phyloP scores from a whole-genome alignment of 768 basidiomycete genomes.

The Pleurotus cornucopiae region DNA sequence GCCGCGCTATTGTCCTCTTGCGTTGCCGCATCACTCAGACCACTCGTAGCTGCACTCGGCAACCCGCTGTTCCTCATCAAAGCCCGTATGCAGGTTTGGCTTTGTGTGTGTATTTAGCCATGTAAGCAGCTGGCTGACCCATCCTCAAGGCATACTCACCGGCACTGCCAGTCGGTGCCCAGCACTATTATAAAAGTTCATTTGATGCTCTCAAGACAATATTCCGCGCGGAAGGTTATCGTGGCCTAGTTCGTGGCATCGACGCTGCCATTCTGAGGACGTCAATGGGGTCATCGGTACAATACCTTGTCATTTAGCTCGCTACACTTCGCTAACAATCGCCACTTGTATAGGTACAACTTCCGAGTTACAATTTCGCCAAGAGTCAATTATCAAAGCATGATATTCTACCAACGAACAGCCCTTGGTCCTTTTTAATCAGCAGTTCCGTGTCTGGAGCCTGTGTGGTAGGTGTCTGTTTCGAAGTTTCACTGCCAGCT shows the following conservation, averaged over 20 bases:
- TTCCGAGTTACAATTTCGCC: conserved; percentile 93
- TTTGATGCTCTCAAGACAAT: conserved; percentile 81
- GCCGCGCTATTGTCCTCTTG: conserved; percentile 1
- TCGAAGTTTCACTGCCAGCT: background rate
- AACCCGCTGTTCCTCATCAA: conserved; percentile 95
- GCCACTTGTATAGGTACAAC: conserved; percentile 62
- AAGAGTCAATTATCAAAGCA: conserved; percentile 73
- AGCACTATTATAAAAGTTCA: conserved; percentile 86
- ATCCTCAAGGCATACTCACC: conserved; percentile 82
- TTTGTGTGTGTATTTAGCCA: too few relatives aligned
- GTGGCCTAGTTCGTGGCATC: conserved; percentile 85
- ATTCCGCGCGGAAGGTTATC: conserved; percentile 67
- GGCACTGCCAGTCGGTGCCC: conserved; percentile 88
- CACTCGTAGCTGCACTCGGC: conserved; percentile 59
- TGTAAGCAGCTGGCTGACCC: background rate
- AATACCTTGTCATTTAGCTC: conserved; percentile 12
- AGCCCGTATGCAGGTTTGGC: conserved; percentile 87
- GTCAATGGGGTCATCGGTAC: conserved; percentile 87
- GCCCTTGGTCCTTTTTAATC: conserved; percentile 81
- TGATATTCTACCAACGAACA: conserved; percentile 70
- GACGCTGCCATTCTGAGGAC: conserved; percentile 93
- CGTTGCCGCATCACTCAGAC: background rate
- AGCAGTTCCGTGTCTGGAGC: conserved; percentile 88
- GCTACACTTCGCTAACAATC: background rate
- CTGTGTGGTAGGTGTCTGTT: conserved; percentile 69